Conservation (phyloP, 139 green algal species). For the Picochlorum sp. region DNA sequence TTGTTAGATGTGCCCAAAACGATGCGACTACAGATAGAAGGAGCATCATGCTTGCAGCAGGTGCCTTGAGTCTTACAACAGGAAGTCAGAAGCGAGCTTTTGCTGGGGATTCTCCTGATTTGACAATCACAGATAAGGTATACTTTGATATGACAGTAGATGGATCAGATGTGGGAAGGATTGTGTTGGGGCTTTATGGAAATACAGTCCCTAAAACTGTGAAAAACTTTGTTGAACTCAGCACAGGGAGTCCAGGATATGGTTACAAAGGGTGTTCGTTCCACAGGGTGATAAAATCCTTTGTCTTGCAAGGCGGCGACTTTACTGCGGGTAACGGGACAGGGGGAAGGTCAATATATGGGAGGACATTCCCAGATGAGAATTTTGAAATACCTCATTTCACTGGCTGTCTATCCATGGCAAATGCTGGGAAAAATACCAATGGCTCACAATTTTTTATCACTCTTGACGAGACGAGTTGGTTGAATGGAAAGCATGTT, state of each 20-base stretch:
- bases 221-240: constrained; percentile 43
- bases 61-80: no score
- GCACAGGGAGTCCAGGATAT: constrained; percentile 27
- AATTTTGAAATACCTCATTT: constrained; percentile 18
- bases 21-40: background rate
- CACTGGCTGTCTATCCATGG: constrained; percentile 45
- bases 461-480: constrained; percentile 34
- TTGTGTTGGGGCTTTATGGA: constrained; percentile 69
- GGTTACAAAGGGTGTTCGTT: constrained; percentile 43
- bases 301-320: constrained; percentile 54
- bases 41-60: background rate
- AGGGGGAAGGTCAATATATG: constrained; percentile 42
- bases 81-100: no score
- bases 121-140: constrained; percentile 26
- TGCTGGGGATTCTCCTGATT: background rate
- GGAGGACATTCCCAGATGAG: constrained; percentile 28
- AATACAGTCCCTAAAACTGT: constrained; percentile 55
- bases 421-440: constrained; percentile 41
- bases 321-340: constrained; percentile 1
- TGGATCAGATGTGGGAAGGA: constrained; percentile 37
- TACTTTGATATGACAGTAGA: constrained; percentile 68
- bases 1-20: no score
- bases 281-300: constrained; percentile 60
- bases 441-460: constrained; percentile 51
- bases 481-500: constrained; percentile 39